Base-by-base conservation (phyloP, 1,284 basidiomycete species). In the Ceratobasidium papillatum region DNA sequence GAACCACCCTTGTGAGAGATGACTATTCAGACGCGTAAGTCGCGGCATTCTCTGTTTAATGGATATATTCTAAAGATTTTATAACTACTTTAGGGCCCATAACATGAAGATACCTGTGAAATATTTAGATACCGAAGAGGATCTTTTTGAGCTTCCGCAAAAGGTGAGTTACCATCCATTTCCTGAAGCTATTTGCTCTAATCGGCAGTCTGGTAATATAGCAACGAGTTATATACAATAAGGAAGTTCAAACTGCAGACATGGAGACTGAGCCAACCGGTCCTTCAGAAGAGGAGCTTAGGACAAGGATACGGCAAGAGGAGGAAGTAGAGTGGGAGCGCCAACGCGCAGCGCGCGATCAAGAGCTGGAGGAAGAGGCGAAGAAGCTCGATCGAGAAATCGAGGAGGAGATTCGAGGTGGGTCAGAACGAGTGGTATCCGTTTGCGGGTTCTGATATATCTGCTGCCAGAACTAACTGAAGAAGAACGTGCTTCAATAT, bases 161-260 rank as follows among this genome's bases (percentile, higher is more conserved):
- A 94, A 92, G 85, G 94, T 93, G 66, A 41, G 84, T 62, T 22
- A 14, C 14, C 11, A 9, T 43, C 38, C 38, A 3, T 3, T n/a
- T 22, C 25, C 56, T n/a, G 4, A 32, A 25, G 3, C n/a, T 41
- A 30, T 25, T 22, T 34, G 30, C 17, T 30, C 56, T 34, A 66
- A 79, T 58, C 71, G 54, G 4, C 69, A 75, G 32, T n/a, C 17
- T 54, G 34, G 66, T 19, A 56, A 72, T 64, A 41, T 78, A 94
- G 91, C 92, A 94, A 82, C 89, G 91, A n/a, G 91, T 97, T 30
- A 91, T 93, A 63, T 98, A 98, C 80, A 96, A 96, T 78, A 98
- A 97, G 82, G 92, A 95, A 78, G 92, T 97, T 1, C 96, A 99
- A 82, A 98, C 95, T 0, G 86, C 90, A 36, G 85, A 88, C n/a